Conservation (phyloP, 352 stramenopile genomes). For the Pythium vanterpoolii region DNA sequence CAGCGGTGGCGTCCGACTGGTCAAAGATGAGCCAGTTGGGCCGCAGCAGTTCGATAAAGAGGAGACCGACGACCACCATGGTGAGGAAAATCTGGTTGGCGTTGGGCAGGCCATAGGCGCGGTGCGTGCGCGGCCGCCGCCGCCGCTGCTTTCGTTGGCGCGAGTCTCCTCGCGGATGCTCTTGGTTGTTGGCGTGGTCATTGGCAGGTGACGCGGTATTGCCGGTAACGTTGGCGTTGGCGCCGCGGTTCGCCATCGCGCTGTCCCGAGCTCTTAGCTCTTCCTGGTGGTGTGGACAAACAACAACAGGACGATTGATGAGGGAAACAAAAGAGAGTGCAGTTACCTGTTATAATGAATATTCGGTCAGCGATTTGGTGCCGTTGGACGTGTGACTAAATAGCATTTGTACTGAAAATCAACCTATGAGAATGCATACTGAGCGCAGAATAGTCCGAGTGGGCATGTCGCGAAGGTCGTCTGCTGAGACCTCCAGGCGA, state of each 20-base stretch:
- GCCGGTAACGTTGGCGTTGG: background rate
- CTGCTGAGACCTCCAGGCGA: background rate
- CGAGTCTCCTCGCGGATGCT: background rate
- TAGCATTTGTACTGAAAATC: background rate
- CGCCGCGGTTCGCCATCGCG: background rate
- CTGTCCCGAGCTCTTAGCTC: background rate
- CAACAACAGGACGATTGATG: background rate
- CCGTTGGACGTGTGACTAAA: background rate
- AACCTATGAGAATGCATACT: slow-evolving; percentile 13
- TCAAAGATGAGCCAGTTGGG: slow-evolving; percentile 59
- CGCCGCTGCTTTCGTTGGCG: background rate
- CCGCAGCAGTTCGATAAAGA: slow-evolving; percentile 64
- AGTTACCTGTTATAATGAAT: too few species aligned
- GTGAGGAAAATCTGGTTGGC: slow-evolving; percentile 83
- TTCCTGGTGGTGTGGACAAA: background rate
- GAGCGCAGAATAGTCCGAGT: too few species aligned
- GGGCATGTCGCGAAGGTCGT: too few species aligned
- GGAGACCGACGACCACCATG: slow-evolving; percentile 43
- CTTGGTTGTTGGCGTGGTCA: background rate
- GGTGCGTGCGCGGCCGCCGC: slow-evolving; percentile 27
- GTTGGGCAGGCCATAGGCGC: slow-evolving; percentile 76
- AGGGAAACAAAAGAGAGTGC: too few species aligned
- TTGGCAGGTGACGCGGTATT: too few species aligned
- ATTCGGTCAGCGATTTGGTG: too few species aligned
- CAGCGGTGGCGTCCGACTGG: slow-evolving; percentile 38